Evolutionary conservation across 1,284 basidiomycete genomes (phyloP).

Genomic region (Afroboletus lepidellus): DNA sequence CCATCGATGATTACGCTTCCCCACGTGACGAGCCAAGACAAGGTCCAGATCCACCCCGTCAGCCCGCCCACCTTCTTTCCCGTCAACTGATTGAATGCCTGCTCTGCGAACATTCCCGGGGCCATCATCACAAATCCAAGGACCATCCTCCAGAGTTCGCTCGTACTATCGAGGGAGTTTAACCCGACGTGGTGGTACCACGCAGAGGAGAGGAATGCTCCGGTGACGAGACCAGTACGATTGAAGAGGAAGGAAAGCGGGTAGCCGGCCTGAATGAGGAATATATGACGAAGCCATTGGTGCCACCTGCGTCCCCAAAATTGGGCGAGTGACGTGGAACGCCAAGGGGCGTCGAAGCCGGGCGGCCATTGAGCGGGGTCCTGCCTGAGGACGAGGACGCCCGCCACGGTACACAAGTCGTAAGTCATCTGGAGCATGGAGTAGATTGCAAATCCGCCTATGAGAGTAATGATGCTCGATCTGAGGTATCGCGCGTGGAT

Average conservation of each 20-base stretch:
- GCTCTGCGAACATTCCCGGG: constrained; percentile 49
- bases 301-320: constrained; percentile 48
- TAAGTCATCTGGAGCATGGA: constrained; percentile 41
- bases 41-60: constrained; percentile 44
- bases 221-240: constrained; percentile 45
- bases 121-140: constrained; percentile 58
- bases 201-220: constrained; percentile 55
- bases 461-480: constrained; percentile 40
- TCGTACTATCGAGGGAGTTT: constrained; percentile 50
- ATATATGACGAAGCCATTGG: constrained; percentile 33
- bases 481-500: constrained; percentile 42
- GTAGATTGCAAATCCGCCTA: constrained; percentile 42
- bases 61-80: constrained; percentile 41
- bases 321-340: constrained; percentile 36
- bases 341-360: constrained; percentile 39
- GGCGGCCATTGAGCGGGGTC: constrained; percentile 38
- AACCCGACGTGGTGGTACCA: constrained; percentile 51
- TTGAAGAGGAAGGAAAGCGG: constrained; percentile 43
- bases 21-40: constrained; percentile 47
- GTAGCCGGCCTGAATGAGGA: constrained; percentile 30
- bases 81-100: constrained; percentile 31
- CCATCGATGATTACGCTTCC: constrained; percentile 48
- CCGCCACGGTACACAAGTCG: constrained; percentile 40
- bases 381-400: constrained; percentile 37
- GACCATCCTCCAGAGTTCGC: constrained; percentile 42